Evolutionary conservation across 768 basidiomycete species (phyloP), one percentile per base, ranked within the genome.

Genomic region (Crepidotus variabilis): DNA sequence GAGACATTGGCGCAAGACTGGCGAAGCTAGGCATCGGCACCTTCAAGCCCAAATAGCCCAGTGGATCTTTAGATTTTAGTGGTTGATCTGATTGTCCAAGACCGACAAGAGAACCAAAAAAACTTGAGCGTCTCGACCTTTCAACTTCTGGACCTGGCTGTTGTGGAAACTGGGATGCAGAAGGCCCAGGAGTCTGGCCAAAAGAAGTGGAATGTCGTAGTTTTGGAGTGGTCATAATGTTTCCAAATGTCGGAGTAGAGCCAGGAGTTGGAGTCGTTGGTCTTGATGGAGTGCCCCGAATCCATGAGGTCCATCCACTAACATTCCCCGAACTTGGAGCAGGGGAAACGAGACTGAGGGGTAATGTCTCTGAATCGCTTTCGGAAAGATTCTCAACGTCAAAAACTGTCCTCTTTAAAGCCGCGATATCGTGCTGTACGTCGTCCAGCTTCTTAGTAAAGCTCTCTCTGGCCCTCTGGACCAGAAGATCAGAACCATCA

Each of bases 371-470:
- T 7, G 63, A 46, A 18, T 61, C 49, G 11, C 62, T 50, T 28
- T 62, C 50, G 11, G 57, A 50, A 7, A 65, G 20, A 8, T 64
- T 61, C 5, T 69, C 71, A 11, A 75, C 67, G 49, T 81, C 83
- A 59, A 88, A 78, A 32, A 86, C 61, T 0, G 77, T 77, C 11
- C 75, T 75, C 67, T 91, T 90, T 57, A 92, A 71, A 6, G 77
- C 76, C 0, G 86, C 86, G 46, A 92, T 84, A 65, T 93, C 91
- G 58, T 92, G 87, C 58, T 88, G 76, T 18, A 91, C 77, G 62
- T 92, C 87, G 20, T 80, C 85, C 56, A 91, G 67, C 67, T 91
- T 92, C 43, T 72, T 72, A 50, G 65, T 63, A 59, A 92, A 85
- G 34, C 63, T 73, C 21, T 74, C 74, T 51, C 69, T 60, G 0